Percentiles rank a stretch among this genome's conserved stretches.
Evolutionary conservation across 257 asterid species (phyloP).

Genomic region (Solanum boliviense): DNA sequence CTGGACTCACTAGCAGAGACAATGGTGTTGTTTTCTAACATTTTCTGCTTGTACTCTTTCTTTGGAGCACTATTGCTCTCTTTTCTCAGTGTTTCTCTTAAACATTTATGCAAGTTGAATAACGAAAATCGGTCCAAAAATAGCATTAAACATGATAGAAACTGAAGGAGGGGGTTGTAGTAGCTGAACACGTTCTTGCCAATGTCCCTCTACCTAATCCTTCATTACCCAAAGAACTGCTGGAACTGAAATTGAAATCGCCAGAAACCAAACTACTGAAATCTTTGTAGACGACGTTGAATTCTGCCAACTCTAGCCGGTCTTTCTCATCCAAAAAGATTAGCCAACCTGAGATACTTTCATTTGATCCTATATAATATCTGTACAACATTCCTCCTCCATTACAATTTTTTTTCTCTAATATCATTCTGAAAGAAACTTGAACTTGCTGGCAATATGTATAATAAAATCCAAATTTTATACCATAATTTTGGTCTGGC

Average conservation of each 20-base stretch:
- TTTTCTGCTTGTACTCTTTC: not conserved
- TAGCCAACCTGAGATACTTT: not conserved
- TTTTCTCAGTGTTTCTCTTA: constrained; percentile 4
- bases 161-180: not conserved
- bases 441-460: not conserved
- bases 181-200: not conserved
- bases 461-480: not conserved
- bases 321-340: constrained; percentile 28
- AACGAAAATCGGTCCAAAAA: not conserved
- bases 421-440: not conserved
- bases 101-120: not conserved
- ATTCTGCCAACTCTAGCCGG: constrained; percentile 28
- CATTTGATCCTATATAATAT: not conserved
- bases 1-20: not conserved
- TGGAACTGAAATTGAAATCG: not conserved
- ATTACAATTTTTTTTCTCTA: not conserved
- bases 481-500: not conserved
- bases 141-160: not conserved
- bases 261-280: constrained; percentile 4
- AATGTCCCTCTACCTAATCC: not conserved
- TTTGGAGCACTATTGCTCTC: not conserved
- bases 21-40: not conserved
- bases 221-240: not conserved
- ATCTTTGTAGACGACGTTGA: constrained; percentile 48
- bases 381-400: not conserved